phyloP scores from a whole-genome alignment of 163 green algal genomes.

The Chlamydomonas reinhardtii region DNA sequence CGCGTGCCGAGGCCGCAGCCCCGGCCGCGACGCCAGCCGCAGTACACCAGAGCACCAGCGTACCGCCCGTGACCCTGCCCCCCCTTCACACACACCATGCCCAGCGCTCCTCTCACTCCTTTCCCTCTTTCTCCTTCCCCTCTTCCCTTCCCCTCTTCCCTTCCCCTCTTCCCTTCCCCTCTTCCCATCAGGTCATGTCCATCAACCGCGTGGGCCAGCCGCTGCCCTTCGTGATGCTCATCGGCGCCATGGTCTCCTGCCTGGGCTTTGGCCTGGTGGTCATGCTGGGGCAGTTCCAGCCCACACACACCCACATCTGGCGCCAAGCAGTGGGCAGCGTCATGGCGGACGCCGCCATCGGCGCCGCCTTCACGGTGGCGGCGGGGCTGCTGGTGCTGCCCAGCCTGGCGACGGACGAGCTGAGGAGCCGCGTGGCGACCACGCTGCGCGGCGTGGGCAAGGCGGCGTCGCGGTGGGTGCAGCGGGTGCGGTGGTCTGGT shows the following conservation, averaged over 20 bases:
- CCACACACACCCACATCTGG: background rate
- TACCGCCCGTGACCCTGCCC: no score
- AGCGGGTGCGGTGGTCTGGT: background rate
- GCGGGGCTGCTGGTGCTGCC: background rate
- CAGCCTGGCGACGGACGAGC: background rate
- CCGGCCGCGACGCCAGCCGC: no score
- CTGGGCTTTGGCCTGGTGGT: background rate
- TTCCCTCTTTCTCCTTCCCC: no score
- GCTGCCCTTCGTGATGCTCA: background rate
- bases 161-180: background rate
- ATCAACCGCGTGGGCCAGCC: background rate
- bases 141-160: no score
- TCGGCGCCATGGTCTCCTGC: background rate
- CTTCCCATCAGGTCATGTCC: background rate
- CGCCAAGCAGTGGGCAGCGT: background rate
- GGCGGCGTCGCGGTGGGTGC: background rate
- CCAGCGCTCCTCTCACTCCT: no score
- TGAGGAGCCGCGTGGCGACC: background rate
- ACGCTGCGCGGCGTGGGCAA: background rate
- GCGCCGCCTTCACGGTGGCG: background rate
- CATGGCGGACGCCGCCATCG: background rate
- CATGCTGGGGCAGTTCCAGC: background rate
- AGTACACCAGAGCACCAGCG: no score
- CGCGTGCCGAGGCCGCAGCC: no score
- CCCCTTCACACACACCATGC: no score